A percentile compares a stretch with the other conserved stretches of the same genome.
Evolutionary conservation across 768 basidiomycete genomes (phyloP).

Genomic region (Calvatia gigantea): DNA sequence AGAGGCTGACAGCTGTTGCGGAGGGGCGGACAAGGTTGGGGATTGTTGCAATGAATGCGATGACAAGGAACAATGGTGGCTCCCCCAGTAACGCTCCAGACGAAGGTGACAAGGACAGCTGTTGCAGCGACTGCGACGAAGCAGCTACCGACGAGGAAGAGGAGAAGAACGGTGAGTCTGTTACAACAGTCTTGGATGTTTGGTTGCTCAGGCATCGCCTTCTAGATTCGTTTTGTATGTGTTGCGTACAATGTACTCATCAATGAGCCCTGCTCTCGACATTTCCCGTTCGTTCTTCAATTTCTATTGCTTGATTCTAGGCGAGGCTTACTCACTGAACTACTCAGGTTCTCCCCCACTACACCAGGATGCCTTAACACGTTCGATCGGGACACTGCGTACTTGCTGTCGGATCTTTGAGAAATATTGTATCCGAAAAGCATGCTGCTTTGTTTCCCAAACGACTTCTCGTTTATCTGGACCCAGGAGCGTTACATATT

Average conservation of each 20-base stretch:
- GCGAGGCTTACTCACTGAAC: not conserved
- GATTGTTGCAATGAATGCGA: not conserved
- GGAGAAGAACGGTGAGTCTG: not conserved
- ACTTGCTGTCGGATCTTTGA: not conserved
- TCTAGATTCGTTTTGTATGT: not conserved
- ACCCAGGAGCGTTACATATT: not conserved
- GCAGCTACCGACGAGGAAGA: not conserved
- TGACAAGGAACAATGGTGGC: not conserved
- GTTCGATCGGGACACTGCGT: not conserved
- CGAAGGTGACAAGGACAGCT: not conserved
- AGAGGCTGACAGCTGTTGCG: not conserved
- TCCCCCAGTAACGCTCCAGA: not conserved
- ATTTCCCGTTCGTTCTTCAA: not conserved
- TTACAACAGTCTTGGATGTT: not conserved
- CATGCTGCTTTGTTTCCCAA: not conserved
- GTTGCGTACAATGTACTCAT: not conserved
- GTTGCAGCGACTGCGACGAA: too few species aligned
- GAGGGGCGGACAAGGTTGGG: not conserved
- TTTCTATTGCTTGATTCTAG: not conserved
- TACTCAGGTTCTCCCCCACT: not conserved
- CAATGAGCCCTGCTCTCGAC: not conserved
- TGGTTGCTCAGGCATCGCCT: not conserved
- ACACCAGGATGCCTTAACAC: not conserved
- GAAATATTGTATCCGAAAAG: not conserved
- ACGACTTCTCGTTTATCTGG: not conserved